Base-by-base conservation (phyloP, 306 rosid genomes). In the Ziziphus jujuba region DNA sequence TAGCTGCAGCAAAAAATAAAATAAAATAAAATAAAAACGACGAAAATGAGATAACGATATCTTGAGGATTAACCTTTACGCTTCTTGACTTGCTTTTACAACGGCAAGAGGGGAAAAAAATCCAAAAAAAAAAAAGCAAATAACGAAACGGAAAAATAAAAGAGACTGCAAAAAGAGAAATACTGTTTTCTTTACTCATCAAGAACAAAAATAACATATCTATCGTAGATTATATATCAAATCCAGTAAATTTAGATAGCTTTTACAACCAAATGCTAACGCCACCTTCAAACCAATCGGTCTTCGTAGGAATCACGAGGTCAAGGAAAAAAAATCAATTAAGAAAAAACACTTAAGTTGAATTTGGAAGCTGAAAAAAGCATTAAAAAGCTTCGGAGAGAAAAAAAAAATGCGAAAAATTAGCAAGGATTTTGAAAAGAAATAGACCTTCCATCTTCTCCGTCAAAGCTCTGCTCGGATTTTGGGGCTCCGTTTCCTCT, bases 1-100 rank as follows among this genome's bases (percentile, higher is more conserved):
- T 54, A 49, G 52, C 78, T 67, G 78, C 59, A 51, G 51, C 33
- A n/a, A 20, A 48, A 17, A 15, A 24, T 75, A 61, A 52, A n/a
- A 4, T 28, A 2, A 28, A 28, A 28, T 1, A 28, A 28, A 28
- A 1, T 28, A 28, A 0, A 65, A 3, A 5, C 4, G n/a, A n/a
- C 11, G 23, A 24, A 68, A 23, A 69, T 38, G 4, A 77, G 74
- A 57, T 63, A 68, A 67, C 57, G 64, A 71, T 80, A 21, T 57
- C 71, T 65, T 50, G 69, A 52, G 10, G 25, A 55, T 48, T 58
- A 33, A 56, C 43, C 63, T 63, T 75, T 43, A 82, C 71, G 73
- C 85, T 80, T 82, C 79, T 79, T 75, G 80, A 81, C 79, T 58
- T 16, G 36, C 81, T 79, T 70, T 80, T 78, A 80, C 79, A 75